Evolutionary conservation across 192 early-diverging fungal genomes (phyloP).

Genomic region (Coemansia reversa): DNA sequence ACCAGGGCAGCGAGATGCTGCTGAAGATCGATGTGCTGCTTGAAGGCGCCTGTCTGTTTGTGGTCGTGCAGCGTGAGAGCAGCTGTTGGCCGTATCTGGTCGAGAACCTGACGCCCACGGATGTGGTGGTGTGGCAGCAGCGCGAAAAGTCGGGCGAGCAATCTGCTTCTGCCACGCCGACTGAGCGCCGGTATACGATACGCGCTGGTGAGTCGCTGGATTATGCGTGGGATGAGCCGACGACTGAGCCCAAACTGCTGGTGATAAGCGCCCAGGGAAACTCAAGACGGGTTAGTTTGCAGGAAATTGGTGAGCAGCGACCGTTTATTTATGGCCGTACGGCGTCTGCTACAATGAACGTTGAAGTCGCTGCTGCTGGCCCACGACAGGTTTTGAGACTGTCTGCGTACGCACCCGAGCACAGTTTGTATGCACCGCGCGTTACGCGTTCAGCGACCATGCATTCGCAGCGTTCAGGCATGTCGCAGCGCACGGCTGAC

Average conservation of each 20-base stretch:
- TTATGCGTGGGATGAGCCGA: conserved; percentile 93
- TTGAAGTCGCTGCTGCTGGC: conserved; percentile 74
- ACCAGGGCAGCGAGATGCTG: conserved; percentile 43
- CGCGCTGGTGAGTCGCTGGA: conserved; percentile 54
- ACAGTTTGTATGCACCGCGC: conserved; percentile 60
- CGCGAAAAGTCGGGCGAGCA: conserved; percentile 15
- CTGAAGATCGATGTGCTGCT: conserved; percentile 80
- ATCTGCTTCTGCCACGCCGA: not conserved
- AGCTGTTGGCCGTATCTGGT: conserved; percentile 86
- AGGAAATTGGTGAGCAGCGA: conserved; percentile 85
- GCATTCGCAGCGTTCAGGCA: conserved; percentile 9
- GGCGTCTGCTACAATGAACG: conserved; percentile 48
- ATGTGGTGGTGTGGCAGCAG: conserved; percentile 77
- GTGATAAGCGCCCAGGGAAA: conserved; percentile 72
- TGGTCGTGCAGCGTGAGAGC: conserved; percentile 73
- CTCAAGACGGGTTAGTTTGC: conserved; percentile 77
- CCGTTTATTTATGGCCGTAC: conserved; percentile 76
- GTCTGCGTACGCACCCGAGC: conserved; percentile 63
- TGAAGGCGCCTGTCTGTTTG: conserved; percentile 88
- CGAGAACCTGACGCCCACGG: conserved; percentile 53
- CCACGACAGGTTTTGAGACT: conserved; percentile 68
- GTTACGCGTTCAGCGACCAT: conserved; percentile 23
- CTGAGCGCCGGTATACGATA: conserved; percentile 30
- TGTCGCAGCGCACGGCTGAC: conserved; percentile 6
- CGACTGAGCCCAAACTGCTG: conserved; percentile 67